phyloP scores from a whole-genome alignment of 2,329 filamentous ascomycete species.

The Ilyonectria mors-panacis region DNA sequence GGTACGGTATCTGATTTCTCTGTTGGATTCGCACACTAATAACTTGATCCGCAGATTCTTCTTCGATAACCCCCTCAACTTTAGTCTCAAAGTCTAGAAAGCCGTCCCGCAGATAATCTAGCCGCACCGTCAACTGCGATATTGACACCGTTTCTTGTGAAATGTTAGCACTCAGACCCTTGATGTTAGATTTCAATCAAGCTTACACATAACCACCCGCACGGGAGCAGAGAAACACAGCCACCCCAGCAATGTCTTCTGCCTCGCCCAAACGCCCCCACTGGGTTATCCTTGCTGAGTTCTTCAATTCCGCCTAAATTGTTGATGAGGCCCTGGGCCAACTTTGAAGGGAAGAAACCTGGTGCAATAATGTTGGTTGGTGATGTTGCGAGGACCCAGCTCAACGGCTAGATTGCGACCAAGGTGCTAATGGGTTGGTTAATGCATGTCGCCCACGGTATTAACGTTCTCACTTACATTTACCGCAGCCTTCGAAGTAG shows the following conservation, averaged over 20 bases:
- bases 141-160: constrained; percentile 53
- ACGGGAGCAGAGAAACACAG: constrained; percentile 70
- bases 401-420: constrained; percentile 76
- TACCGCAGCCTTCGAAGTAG: constrained; percentile 77
- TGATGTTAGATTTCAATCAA: not conserved
- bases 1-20: not conserved
- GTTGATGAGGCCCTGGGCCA: constrained; percentile 76
- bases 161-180: constrained; percentile 13
- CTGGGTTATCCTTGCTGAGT: constrained; percentile 66
- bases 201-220: constrained; percentile 66
- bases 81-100: constrained; percentile 44
- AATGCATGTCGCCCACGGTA: not conserved
- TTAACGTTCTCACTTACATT: constrained; percentile 47
- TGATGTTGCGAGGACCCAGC: constrained; percentile 74
- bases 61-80: not conserved
- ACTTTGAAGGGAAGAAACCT: constrained; percentile 78
- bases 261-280: constrained; percentile 68
- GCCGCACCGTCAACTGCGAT: constrained; percentile 54
- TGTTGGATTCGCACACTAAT: not conserved
- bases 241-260: constrained; percentile 73
- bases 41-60: not conserved
- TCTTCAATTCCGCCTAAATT: constrained; percentile 69
- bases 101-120: constrained; percentile 47
- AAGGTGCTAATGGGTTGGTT: constrained; percentile 66
- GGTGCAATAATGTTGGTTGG: constrained; percentile 78